Evolutionary conservation across 208 protist species (phyloP), one percentile per base, ranked within the genome.

Genomic region (Trypanosoma vivax): DNA sequence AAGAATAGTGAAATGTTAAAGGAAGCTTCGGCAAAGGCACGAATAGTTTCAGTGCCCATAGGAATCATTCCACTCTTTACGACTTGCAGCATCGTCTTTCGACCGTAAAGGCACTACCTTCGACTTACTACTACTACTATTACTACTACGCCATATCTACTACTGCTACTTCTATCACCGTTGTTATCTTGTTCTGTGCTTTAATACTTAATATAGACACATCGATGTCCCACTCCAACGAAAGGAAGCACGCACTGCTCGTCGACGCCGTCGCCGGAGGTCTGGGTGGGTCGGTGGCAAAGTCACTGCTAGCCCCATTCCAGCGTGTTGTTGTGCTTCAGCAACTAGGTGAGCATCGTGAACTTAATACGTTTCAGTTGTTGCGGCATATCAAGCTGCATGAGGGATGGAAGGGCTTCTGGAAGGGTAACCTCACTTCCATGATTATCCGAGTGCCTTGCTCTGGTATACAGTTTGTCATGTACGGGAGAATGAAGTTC

Each of bases 361-460:
- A 60, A 24, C 61, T 65, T 61, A 70, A 61, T 50, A 69, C 75
- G 2, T 6, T 55, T 11, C 59, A 79, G 43, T 63, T 94, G 5
- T 50, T 58, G 0, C 42, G 50, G 0, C 43, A 85, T 50, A 78
- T 91, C 21, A 76, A 75, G 58, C 23, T 59, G 9, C 70, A 72
- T 3, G 83, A 92, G 1, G 83, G 86, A 1, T 43, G 83, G 38
- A 79, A 71, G 29, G 83, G 82, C 16, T 92, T 94, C 51, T 94
- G 83, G 77, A 73, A 73, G n/a, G 88, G 88, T 18, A 94, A 94
- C 54, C 70, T 90, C 10, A 92, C 88, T 18, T 89, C 79, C 23
- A 86, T 94, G 79, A 77, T 94, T 11, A 79, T 91, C 49, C 83
- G 88, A 28, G 75, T 94, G 6, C 88, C 88, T 11, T 94, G 89